Conservation (phyloP, 2,329 filamentous ascomycete species). For the Colletotrichum gloeosporioides region DNA sequence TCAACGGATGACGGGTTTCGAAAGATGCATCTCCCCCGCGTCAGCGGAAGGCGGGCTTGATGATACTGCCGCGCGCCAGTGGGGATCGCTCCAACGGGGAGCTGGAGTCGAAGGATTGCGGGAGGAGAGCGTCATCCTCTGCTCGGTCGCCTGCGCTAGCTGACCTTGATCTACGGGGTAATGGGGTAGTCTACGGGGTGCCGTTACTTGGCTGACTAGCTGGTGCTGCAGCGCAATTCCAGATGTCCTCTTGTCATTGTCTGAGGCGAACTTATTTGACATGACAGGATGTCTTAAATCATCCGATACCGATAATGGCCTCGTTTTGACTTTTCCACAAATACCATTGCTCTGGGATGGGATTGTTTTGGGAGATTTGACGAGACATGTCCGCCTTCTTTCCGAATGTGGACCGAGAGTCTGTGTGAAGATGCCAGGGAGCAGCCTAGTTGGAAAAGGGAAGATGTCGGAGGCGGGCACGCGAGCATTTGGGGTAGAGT, state of each 20-base stretch:
- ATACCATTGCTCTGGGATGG: neutral
- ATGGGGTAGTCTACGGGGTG: neutral
- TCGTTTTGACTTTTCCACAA: neutral
- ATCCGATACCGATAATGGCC: neutral
- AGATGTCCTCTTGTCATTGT: neutral
- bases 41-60: neutral
- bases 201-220: neutral
- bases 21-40: neutral
- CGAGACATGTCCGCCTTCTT: constrained; percentile 3
- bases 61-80: neutral
- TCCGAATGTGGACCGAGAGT: neutral
- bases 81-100: neutral
- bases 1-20: neutral
- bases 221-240: neutral
- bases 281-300: neutral
- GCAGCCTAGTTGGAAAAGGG: neutral
- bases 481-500: neutral
- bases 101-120: neutral
- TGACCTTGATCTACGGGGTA: constrained; percentile 2
- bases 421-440: neutral
- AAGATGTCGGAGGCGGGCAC: neutral
- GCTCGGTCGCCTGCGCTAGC: neutral
- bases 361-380: neutral
- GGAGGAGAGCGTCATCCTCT: neutral
- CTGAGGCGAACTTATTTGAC: neutral